Percentiles rank a stretch among this genome's conserved stretches.
phyloP scores from a whole-genome alignment of 176 grass and related monocot genomes.

The Calamus simplicifolius region DNA sequence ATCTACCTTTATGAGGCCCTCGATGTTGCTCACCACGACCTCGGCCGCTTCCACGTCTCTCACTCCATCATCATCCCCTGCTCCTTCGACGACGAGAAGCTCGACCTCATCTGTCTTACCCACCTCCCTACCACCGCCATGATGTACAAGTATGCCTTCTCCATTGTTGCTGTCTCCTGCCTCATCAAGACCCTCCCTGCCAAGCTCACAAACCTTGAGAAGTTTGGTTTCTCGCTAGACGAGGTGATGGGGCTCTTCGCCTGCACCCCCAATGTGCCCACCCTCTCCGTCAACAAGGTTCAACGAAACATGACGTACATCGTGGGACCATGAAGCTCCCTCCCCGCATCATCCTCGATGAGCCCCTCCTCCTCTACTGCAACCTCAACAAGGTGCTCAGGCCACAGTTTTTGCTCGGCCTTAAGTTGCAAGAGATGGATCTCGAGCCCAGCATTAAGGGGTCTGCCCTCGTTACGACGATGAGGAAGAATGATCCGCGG shows the following conservation, averaged over 20 bases:
- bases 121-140: neutral
- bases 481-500: constrained; percentile 1
- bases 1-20: constrained; percentile 6
- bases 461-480: neutral
- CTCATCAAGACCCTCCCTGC: constrained; percentile 5
- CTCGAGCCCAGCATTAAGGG: neutral
- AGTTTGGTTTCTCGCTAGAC: constrained; percentile 4
- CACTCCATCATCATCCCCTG: constrained; percentile 6
- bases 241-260: constrained; percentile 14
- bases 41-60: constrained; percentile 17
- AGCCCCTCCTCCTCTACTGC: constrained; percentile 5
- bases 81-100: constrained; percentile 14
- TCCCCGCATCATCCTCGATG: neutral
- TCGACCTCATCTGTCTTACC: constrained; percentile 12
- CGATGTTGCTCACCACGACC: neutral
- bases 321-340: constrained; percentile 3
- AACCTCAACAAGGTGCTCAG: constrained; percentile 15
- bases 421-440: constrained; percentile 4
- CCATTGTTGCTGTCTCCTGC: constrained; percentile 6
- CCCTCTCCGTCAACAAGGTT: constrained; percentile 11
- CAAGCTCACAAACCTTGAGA: constrained; percentile 13
- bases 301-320: constrained; percentile 18
- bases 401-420: neutral
- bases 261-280: constrained; percentile 9
- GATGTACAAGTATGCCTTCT: constrained; percentile 15